Evolutionary conservation across 805 yeast genomes (phyloP), one percentile per base, ranked within the genome.

Genomic region (Starmerella ratchasimensis): DNA sequence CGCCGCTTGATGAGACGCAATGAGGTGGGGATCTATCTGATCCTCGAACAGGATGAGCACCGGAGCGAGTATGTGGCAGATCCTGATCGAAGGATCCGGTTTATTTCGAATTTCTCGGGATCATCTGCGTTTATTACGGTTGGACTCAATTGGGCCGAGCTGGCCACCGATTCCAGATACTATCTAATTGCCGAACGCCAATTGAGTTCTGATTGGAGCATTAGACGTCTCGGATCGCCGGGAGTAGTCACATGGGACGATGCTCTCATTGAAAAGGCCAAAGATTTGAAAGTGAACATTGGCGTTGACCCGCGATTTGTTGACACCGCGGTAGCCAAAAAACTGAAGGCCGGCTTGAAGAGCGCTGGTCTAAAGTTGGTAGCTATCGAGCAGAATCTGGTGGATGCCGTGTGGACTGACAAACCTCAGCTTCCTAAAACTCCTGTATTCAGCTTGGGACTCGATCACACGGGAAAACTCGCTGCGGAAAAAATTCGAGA

Each of bases 121-220:
- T 76, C 90, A 36, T 90, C 96, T 1, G 98, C 97, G 15, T 62
- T 81, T 19, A 95, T 94, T 1, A 69, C 88, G 13, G 68, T 88
- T 16, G 76, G 94, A 2, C 55, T 62, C 31, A 65, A 67, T 39
- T 70, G 72, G 33, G 93, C 94, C 13, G 80, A 79, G 0, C 60
- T 90, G 37, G 75, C 93, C 10, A 90, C 98, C 0, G 99, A 90
- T 59, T 96, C 97, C 2, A 68, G 99, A 48, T 90, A 90, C 61
- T 88, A 83, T 55, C 63, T 81, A 42, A 97, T 90, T 59, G 97
- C 97, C 1, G 71, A 70, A 19, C 72, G 76, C 42, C 86, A 90
- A 59, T 61, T 90, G 39, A 90, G 82, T 55, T 52, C 58, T 25
- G 76, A 74, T 50, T 90, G 97, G 97, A 57, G 61, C 1, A 59